Evolutionary conservation across 2,329 filamentous ascomycete species (phyloP).

Genomic region (Alternaria brassicae): DNA sequence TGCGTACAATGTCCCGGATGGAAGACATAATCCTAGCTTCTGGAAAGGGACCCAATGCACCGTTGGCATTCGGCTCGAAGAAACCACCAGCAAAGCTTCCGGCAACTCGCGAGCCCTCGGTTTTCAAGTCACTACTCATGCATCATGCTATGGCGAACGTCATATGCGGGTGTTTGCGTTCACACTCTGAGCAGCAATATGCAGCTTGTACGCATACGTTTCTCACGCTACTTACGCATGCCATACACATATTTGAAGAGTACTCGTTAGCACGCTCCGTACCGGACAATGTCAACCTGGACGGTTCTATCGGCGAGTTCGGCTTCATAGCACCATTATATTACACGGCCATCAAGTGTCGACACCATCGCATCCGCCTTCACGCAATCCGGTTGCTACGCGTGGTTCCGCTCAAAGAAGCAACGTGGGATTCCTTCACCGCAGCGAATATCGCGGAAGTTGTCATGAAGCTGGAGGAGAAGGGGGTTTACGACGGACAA

Average conservation of each 20-base stretch:
- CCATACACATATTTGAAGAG: not conserved
- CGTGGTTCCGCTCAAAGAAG: constrained; percentile 47
- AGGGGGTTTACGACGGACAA: not conserved
- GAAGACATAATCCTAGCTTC: not conserved
- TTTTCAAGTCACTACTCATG: constrained; percentile 19
- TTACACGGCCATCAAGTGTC: constrained; percentile 55
- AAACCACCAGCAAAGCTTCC: not conserved
- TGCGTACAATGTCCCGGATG: not conserved
- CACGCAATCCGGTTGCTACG: constrained; percentile 50
- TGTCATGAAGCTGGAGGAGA: constrained; percentile 14
- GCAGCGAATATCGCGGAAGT: constrained; percentile 9
- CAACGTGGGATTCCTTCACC: constrained; percentile 51
- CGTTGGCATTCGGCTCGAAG: not conserved
- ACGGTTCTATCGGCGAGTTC: constrained; percentile 26
- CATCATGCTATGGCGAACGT: constrained; percentile 30
- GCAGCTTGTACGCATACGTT: constrained; percentile 33
- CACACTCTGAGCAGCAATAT: constrained; percentile 11
- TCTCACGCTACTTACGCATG: constrained; percentile 18
- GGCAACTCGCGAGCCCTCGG: not conserved
- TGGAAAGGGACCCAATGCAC: not conserved
- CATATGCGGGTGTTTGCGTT: constrained; percentile 20
- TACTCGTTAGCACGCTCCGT: not conserved
- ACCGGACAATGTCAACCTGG: constrained; percentile 5
- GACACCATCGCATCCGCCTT: constrained; percentile 51
- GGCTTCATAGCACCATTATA: constrained; percentile 9